These are phyloP conservation scores for Ephemerocybe angulata DNA, from an alignment of 768 basidiomycete species.

Conservation along the genomic window DNA sequence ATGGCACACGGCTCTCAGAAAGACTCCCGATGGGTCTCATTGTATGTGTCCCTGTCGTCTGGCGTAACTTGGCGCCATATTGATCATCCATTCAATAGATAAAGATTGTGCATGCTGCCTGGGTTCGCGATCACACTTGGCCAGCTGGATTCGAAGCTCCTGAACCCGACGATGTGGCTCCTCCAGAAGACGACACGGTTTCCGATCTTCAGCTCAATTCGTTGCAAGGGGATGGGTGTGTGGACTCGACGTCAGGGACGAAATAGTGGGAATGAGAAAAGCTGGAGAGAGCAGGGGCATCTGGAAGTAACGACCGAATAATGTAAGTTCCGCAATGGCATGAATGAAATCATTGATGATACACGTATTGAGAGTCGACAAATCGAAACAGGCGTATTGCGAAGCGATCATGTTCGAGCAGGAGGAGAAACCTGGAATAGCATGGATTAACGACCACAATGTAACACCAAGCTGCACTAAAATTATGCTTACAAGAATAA, in stretches of 20 bases:
- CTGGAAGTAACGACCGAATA: neutral
- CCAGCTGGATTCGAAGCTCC: conserved; percentile 58
- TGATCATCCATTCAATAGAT: conserved; percentile 44
- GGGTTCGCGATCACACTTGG: conserved; percentile 78
- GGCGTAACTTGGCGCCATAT: conserved; percentile 2
- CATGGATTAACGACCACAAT: conserved; percentile 8
- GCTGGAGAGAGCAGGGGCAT: neutral
- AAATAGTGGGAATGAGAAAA: neutral
- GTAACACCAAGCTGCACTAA: conserved; percentile 2
- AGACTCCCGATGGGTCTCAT: conserved; percentile 60
- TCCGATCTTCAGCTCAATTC: conserved; percentile 3
- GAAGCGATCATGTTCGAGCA: conserved; percentile 52
- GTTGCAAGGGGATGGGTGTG: neutral
- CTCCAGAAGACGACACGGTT: conserved; percentile 5
- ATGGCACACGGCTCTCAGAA: conserved; percentile 55
- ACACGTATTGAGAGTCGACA: neutral
- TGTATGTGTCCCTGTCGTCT: conserved; percentile 38
- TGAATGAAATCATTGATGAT: neutral
- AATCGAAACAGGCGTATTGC: neutral
- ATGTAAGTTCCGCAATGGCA: neutral
- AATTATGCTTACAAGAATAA: conserved; percentile 71
- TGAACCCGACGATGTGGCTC: conserved; percentile 54
- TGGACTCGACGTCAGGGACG: neutral
- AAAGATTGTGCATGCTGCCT: conserved; percentile 68
- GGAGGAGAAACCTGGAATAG: conserved; percentile 80